Base-by-base conservation (phyloP, 2,329 filamentous ascomycete genomes). In the Fusarium duplospermum region DNA sequence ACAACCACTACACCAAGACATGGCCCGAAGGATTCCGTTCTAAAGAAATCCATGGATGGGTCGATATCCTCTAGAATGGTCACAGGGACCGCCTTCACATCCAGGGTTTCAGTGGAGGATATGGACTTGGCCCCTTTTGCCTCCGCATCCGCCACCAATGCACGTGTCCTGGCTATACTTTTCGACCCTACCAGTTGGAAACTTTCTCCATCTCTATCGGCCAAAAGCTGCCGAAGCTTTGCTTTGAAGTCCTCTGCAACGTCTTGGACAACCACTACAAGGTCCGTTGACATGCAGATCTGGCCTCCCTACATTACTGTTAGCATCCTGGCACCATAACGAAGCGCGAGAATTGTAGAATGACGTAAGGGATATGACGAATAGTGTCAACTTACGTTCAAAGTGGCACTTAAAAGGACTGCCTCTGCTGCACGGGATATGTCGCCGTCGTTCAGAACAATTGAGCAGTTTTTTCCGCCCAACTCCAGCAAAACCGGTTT, bases 281-380 rank as follows among this genome's bases (percentile, higher is more conserved):
- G 40, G 6, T 45, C 40, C 22, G 40, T 45, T 14, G 40, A 45
- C 40, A 45, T 45, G 20, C 40, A 45, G 20, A 45, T 45, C 40
- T 45, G 40, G 20, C 40, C 40, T 45, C 40, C 40, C 40, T 45
- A 9, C 6, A 45, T 2, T 8, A 7, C 20, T 45, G 4, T 45
- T 5, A 45, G 20, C 20, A 45, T 22, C 13, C 2, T 45, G 1
- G 13, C 4, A 45, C 4, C 13, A 14, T 13, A 9, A 5, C 2
- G 40, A 22, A 7, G 40, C 6, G 40, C 40, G 6, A 22, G 20
- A 14, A 14, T 22, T 20, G 3, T 42, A 8, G 6, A 42, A 22
- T 7, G 3, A 4, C 13, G 13, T 9, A 22, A 16, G 11, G 16
- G 1, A 4, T 3, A 14, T 16, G 4, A 14, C 3, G 1, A 14